phyloP scores from a whole-genome alignment of 2,329 filamentous ascomycete genomes.

The Trichophyton simii region DNA sequence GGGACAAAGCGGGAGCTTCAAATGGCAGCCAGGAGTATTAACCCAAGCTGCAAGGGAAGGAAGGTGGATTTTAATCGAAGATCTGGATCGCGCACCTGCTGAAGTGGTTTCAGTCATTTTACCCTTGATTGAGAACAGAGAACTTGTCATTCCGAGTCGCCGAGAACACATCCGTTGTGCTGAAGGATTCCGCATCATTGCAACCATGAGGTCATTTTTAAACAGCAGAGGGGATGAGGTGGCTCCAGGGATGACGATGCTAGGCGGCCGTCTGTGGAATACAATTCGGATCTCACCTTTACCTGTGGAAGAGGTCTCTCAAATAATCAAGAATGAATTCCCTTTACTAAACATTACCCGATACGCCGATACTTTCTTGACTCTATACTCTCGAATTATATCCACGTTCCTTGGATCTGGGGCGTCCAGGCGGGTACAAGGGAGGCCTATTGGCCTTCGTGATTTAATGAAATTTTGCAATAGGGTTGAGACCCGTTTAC shows the following conservation, averaged over 20 bases:
- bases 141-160: slow-evolving; percentile 77
- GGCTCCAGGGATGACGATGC: slow-evolving; percentile 53
- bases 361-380: slow-evolving; percentile 44
- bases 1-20: slow-evolving; percentile 73
- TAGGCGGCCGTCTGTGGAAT: slow-evolving; percentile 80
- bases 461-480: slow-evolving; percentile 89
- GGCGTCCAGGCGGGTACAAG: slow-evolving; percentile 28
- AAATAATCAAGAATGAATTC: slow-evolving; percentile 59
- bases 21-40: slow-evolving; percentile 82
- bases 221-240: slow-evolving; percentile 59
- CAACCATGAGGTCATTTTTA: slow-evolving; percentile 64
- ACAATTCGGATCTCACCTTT: slow-evolving; percentile 57
- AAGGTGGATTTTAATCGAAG: slow-evolving; percentile 93
- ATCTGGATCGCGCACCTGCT: slow-evolving; percentile 85
- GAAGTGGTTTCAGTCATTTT: slow-evolving; percentile 89
- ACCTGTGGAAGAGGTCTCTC: slow-evolving; percentile 54
- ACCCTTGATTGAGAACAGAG: slow-evolving; percentile 82
- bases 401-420: slow-evolving; percentile 28
- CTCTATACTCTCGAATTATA: slow-evolving; percentile 39
- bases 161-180: slow-evolving; percentile 75
- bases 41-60: slow-evolving; percentile 90
- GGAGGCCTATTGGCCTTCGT: slow-evolving; percentile 52
- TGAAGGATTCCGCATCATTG: slow-evolving; percentile 78
- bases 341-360: slow-evolving; percentile 48
- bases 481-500: slow-evolving; percentile 56